Evolutionary conservation across 2,329 filamentous ascomycete species (phyloP).

Genomic region (Diaporthe destruens): DNA sequence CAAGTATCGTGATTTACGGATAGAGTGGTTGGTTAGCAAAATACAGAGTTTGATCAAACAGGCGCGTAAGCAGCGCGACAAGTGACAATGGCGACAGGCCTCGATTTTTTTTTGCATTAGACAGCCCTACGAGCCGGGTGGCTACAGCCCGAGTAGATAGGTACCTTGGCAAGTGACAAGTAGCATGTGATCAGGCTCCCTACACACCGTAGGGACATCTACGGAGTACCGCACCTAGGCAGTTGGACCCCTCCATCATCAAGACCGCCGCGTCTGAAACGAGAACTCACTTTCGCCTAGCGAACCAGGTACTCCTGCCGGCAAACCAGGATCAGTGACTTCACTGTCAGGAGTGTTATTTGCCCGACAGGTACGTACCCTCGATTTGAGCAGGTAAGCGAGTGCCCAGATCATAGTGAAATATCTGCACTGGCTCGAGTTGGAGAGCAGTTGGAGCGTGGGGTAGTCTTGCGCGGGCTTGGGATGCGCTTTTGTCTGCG

Average conservation of each 20-base stretch:
- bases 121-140: conserved; percentile 18
- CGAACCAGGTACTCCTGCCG: background rate
- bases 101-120: background rate
- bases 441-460: conserved; percentile 32
- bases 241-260: background rate
- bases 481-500: conserved; percentile 13
- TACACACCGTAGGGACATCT: background rate
- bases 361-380: conserved; percentile 7
- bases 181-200: conserved; percentile 18
- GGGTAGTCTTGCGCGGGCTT: conserved; percentile 25
- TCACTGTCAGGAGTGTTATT: no score
- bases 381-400: background rate
- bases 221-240: background rate
- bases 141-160: background rate
- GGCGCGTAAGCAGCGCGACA: background rate
- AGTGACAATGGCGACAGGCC: background rate
- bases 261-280: conserved; percentile 18
- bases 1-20: background rate
- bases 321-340: background rate
- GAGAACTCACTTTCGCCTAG: background rate
- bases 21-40: background rate
- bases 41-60: background rate
- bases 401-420: background rate
- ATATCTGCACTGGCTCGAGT: conserved; percentile 20
- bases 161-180: background rate